Conservation (phyloP, 805 yeast species). For the Candida berthetii region DNA sequence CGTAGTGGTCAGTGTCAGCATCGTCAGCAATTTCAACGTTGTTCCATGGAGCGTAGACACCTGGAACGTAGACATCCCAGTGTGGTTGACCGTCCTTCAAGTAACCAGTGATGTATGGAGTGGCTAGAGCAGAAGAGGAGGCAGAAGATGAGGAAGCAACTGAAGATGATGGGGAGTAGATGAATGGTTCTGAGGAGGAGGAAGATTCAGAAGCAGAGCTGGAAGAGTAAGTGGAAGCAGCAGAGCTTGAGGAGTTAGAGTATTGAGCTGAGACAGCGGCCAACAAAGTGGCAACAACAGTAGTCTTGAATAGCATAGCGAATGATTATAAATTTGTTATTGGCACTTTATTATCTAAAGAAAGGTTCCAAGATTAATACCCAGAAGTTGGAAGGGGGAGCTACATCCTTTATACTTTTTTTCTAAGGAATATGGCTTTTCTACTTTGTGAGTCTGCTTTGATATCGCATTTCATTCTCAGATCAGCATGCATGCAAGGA, state of each 20-base stretch:
- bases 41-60: constrained; percentile 15
- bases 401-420: neutral
- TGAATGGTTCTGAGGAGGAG: constrained; percentile 5
- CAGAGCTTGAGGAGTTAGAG: neutral
- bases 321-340: neutral
- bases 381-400: neutral
- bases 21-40: constrained; percentile 13
- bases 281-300: neutral
- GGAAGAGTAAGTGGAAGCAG: neutral
- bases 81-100: constrained; percentile 19
- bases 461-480: neutral
- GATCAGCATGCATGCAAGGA: neutral
- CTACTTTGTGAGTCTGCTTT: neutral
- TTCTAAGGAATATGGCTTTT: neutral
- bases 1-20: constrained; percentile 11
- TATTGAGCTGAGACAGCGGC: constrained; percentile 2
- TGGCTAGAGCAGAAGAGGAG: constrained; percentile 6
- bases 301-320: constrained; percentile 1
- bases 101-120: constrained; percentile 19
- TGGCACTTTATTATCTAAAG: neutral
- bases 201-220: constrained; percentile 7
- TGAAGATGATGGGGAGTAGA: constrained; percentile 3
- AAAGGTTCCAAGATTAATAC: neutral
- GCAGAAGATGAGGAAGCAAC: constrained; percentile 5
- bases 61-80: constrained; percentile 18